A percentile compares a stretch with the other conserved stretches of the same genome.
phyloP scores from a whole-genome alignment of 495 filamentous ascomycete species.

The Penicillium paradoxum region DNA sequence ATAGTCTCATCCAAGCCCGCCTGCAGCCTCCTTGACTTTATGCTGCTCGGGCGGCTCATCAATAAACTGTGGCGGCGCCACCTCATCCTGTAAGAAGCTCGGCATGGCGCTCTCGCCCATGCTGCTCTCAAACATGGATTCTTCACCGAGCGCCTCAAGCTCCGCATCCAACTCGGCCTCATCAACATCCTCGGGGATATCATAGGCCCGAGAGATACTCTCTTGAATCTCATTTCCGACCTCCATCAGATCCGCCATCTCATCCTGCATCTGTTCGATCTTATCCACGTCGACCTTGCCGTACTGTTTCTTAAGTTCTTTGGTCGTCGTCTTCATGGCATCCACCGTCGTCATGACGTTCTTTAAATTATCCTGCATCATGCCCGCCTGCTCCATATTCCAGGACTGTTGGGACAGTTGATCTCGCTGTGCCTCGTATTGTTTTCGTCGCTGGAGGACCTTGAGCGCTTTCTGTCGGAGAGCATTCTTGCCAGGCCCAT shows the following conservation, averaged over 20 bases:
- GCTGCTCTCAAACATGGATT: constrained; percentile 68
- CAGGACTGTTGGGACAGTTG: constrained; percentile 92
- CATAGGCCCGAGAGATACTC: constrained; percentile 87
- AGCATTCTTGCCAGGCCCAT: constrained; percentile 89
- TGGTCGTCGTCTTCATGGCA: constrained; percentile 94
- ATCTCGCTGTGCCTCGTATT: constrained; percentile 91
- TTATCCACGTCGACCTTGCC: constrained; percentile 96
- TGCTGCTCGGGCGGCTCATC: constrained; percentile 67
- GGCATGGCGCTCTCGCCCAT: constrained; percentile 63
- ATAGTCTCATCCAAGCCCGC: constrained; percentile 31
- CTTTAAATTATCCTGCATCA: constrained; percentile 99
- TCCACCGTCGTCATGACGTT: constrained; percentile 99
- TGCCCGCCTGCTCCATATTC: constrained; percentile 99
- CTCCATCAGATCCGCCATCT: constrained; percentile 98
- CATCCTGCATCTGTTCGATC: constrained; percentile 96
- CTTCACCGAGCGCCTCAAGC: constrained; percentile 87
- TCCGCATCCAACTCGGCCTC: constrained; percentile 97
- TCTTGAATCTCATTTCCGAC: constrained; percentile 98
- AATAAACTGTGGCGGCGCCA: constrained; percentile 76
- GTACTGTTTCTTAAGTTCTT: constrained; percentile 89
- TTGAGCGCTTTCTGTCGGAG: constrained; percentile 94
- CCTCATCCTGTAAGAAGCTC: constrained; percentile 82
- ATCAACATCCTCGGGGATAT: constrained; percentile 95
- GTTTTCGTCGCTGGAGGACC: constrained; percentile 89
- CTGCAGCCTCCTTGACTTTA: constrained; percentile 71